Conservation (phyloP, 2,329 filamentous ascomycete genomes). For the Sporothrix brunneoviolacea region DNA sequence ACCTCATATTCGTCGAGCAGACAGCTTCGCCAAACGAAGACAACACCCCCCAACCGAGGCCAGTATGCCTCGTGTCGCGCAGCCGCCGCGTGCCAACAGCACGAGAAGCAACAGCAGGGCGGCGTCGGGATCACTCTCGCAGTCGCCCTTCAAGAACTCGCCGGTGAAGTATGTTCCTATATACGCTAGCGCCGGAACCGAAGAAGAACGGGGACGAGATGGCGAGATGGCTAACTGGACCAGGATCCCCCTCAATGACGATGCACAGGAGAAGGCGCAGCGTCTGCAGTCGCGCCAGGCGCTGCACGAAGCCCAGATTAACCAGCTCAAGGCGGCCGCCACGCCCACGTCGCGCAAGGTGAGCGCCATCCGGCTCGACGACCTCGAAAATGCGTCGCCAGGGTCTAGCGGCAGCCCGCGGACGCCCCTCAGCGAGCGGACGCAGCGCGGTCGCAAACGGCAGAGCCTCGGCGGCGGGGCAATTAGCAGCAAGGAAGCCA, state of each 20-base stretch:
- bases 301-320: slow-evolving; percentile 83
- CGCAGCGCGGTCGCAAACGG: slow-evolving; percentile 25
- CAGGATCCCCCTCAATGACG: slow-evolving; percentile 94
- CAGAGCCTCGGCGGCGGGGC: slow-evolving; percentile 22
- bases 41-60: slow-evolving; percentile 11
- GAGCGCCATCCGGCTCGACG: slow-evolving; percentile 47
- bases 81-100: slow-evolving; percentile 43
- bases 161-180: slow-evolving; percentile 45
- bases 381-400: slow-evolving; percentile 48
- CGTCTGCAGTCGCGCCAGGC: slow-evolving; percentile 83
- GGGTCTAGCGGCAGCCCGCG: slow-evolving; percentile 43
- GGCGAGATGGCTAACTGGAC: not conserved
- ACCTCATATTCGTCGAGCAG: not conserved
- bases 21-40: not conserved
- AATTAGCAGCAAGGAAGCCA: slow-evolving; percentile 30
- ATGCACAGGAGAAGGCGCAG: slow-evolving; percentile 83
- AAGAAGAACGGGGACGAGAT: not conserved
- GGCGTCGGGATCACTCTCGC: slow-evolving; percentile 39
- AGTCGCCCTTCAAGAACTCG: slow-evolving; percentile 53
- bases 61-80: slow-evolving; percentile 52
- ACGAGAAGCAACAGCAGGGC: slow-evolving; percentile 31
- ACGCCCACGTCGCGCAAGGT: slow-evolving; percentile 63
- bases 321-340: slow-evolving; percentile 72
- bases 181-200: too few relatives aligned
- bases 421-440: slow-evolving; percentile 39